phyloP scores from a whole-genome alignment of 2,329 filamentous ascomycete species.

The Aplosporella prunicola region DNA sequence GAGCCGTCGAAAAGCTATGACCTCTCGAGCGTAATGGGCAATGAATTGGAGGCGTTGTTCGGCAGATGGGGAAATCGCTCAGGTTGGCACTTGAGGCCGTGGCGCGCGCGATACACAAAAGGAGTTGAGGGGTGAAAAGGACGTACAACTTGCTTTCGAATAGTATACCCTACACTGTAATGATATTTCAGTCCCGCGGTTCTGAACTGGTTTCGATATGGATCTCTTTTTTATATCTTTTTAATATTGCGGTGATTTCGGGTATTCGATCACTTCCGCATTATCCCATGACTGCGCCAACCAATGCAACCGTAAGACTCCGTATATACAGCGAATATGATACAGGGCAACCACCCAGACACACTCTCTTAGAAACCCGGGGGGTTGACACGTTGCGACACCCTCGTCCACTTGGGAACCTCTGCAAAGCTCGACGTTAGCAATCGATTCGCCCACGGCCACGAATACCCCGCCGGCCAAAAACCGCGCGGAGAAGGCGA shows the following conservation, averaged over 20 bases:
- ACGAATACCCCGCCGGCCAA: neutral
- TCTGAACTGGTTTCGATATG: neutral
- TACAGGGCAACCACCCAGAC: neutral
- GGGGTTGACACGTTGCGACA: conserved; percentile 88
- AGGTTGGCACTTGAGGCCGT: too few relatives aligned
- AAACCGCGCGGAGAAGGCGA: neutral
- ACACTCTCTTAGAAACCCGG: conserved; percentile 64
- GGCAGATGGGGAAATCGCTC: too few relatives aligned
- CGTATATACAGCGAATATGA: conserved; percentile 1
- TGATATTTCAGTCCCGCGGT: neutral
- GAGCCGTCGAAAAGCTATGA: too few relatives aligned
- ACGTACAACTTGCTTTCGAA: too few relatives aligned
- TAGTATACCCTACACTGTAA: too few relatives aligned
- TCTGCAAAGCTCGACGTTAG: conserved; percentile 17
- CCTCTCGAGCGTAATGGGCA: too few relatives aligned
- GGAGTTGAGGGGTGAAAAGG: too few relatives aligned
- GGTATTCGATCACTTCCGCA: conserved; percentile 5
- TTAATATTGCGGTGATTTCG: neutral
- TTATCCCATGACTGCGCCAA: conserved; percentile 6
- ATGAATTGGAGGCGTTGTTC: too few relatives aligned
- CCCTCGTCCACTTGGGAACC: conserved; percentile 71
- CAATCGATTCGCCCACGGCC: neutral
- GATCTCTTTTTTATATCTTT: neutral
- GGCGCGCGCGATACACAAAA: too few relatives aligned
- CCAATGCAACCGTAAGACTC: conserved; percentile 3